phyloP scores from a whole-genome alignment of 768 basidiomycete species.

The Pleurotus citrinopileatus region DNA sequence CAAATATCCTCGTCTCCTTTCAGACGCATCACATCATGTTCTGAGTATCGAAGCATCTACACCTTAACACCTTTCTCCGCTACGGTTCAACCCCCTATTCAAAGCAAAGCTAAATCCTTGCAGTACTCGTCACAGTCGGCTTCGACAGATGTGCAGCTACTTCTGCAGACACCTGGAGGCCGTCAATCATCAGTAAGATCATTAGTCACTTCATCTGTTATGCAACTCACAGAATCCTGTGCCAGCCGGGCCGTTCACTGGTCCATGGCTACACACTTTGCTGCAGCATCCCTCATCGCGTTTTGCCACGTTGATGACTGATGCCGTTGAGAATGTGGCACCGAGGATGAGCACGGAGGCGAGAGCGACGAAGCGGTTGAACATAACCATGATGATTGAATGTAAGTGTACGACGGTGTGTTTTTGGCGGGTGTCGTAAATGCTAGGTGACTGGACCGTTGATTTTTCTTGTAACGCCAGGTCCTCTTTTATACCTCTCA shows the following conservation, averaged over 20 bases:
- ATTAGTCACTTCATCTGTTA: not conserved
- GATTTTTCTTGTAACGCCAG: not conserved
- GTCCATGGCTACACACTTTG: constrained; percentile 6
- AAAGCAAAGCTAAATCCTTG: not conserved
- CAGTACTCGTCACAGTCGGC: not conserved
- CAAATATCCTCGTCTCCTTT: no score
- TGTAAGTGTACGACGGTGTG: no score
- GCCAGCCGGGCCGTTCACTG: not conserved
- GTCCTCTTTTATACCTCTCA: not conserved
- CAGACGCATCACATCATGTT: no score
- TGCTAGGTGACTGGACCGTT: not conserved
- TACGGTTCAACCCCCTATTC: no score
- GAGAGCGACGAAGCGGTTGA: constrained; percentile 4
- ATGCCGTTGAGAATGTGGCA: not conserved
- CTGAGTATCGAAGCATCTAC: no score
- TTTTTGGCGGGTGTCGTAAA: not conserved
- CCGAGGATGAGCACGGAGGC: constrained; percentile 4
- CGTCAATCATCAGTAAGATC: not conserved
- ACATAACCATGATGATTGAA: not conserved
- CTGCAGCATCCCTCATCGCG: constrained; percentile 1
- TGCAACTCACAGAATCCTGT: constrained; percentile 6
- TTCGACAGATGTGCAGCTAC: constrained; percentile 6
- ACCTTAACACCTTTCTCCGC: no score
- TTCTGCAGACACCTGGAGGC: constrained; percentile 1
- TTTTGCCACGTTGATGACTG: not conserved